phyloP scores from a whole-genome alignment of 2,329 filamentous ascomycete genomes.

The Colletotrichum sp. region DNA sequence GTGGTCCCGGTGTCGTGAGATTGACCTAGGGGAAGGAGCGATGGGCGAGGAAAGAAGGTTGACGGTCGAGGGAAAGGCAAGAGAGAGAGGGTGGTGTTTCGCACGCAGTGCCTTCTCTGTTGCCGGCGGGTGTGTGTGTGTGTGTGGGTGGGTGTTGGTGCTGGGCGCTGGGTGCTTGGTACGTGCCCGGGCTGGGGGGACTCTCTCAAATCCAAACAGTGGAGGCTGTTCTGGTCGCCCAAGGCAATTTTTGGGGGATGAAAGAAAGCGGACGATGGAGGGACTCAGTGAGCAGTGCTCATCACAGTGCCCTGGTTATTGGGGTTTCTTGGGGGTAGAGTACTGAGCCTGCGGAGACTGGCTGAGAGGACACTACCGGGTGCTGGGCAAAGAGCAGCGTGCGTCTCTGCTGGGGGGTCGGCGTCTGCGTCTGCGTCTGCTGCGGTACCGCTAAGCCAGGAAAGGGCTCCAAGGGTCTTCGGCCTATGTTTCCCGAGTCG shows the following conservation, averaged over 20 bases:
- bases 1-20: slow-evolving; percentile 13
- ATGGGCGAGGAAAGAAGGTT: slow-evolving; percentile 17
- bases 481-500: slow-evolving; percentile 10
- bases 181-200: slow-evolving; percentile 7
- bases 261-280: background rate
- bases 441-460: slow-evolving; percentile 8
- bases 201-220: slow-evolving; percentile 17
- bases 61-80: slow-evolving; percentile 1
- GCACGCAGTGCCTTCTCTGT: slow-evolving; percentile 12
- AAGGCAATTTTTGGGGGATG: background rate
- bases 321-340: background rate
- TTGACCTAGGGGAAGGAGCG: slow-evolving; percentile 8
- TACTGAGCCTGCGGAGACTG: background rate
- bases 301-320: background rate
- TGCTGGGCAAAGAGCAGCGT: background rate
- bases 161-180: slow-evolving; percentile 5
- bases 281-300: background rate
- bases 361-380: background rate
- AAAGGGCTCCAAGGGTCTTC: slow-evolving; percentile 6
- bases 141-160: slow-evolving; percentile 7
- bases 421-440: slow-evolving; percentile 6
- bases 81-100: slow-evolving; percentile 16
- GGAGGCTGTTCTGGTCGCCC: background rate
- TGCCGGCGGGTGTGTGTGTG: slow-evolving; percentile 6
- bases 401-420: background rate